These are phyloP conservation scores for Pilobolus umbonatus DNA, from an alignment of 192 early-diverging fungal species.

Conservation along the genomic window DNA sequence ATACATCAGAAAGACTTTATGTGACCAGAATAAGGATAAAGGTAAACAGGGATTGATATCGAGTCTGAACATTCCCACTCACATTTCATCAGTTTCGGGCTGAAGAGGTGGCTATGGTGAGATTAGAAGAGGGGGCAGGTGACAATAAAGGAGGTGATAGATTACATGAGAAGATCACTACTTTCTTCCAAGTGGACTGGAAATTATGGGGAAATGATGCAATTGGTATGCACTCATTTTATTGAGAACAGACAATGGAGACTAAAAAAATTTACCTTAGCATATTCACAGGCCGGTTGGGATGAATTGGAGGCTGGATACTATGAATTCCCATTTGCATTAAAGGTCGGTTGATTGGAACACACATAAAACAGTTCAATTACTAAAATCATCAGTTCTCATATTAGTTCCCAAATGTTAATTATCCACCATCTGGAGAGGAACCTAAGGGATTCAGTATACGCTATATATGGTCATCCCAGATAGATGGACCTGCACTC, in stretches of 20 bases:
- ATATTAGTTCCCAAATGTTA: conserved; percentile 37
- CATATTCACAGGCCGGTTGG: conserved; percentile 34
- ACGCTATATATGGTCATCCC: conserved; percentile 28
- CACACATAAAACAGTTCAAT: neutral
- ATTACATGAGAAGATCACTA: conserved; percentile 32
- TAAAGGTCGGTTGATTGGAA: conserved; percentile 29
- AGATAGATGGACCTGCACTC: conserved; percentile 31
- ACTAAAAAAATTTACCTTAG: conserved; percentile 1
- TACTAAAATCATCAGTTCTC: neutral
- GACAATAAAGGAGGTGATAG: conserved; percentile 27
- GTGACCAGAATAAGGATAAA: conserved; percentile 33
- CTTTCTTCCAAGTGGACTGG: conserved; percentile 30
- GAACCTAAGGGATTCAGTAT: conserved; percentile 30
- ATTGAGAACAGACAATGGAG: neutral
- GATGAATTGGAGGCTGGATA: conserved; percentile 30
- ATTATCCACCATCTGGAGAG: conserved; percentile 38
- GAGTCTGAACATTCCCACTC: neutral
- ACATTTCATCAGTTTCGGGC: conserved; percentile 27
- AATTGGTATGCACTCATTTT: conserved; percentile 16
- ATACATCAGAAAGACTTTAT: conserved; percentile 25
- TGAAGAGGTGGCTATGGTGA: conserved; percentile 32
- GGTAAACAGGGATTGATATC: conserved; percentile 14
- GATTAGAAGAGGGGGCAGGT: conserved; percentile 20
- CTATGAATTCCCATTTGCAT: conserved; percentile 37
- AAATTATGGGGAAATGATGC: conserved; percentile 32